Base-by-base conservation (phyloP, 768 basidiomycete species). In the Russula olivacea region DNA sequence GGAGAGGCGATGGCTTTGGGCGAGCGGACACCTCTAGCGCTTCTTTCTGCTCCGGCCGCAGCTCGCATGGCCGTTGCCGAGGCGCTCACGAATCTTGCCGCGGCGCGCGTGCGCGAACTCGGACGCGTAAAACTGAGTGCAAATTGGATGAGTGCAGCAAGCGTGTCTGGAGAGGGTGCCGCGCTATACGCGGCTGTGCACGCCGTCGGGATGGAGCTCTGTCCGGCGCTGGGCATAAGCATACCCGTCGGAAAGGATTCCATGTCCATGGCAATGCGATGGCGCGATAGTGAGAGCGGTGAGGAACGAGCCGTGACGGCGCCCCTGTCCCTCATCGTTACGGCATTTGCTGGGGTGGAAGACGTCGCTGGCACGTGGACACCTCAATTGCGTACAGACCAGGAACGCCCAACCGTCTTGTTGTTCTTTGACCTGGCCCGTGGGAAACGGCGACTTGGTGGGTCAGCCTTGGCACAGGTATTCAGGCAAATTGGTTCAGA, bases 1-100 rank as follows among this genome's bases (percentile, higher is more conserved):
- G 97, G 97, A 6, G 97, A 99, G 75, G 94, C 96, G 4, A 98
- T 99, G 97, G 91, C 96, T 6, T 91, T 98, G 84, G 97, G 97
- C 14, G 97, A 99, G 76, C 86, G 96, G 61, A 93, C 97, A 0
- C 96, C 97, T 0, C 73, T 97, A 12, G 97, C 97, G 7, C 79
- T 99, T 23, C 81, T 98, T 58, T 83, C 80, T 68, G 83, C 95
- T 5, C 90, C 88, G 7, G 94, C 95, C 1, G 95, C 95, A 0
- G 96, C 95, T 2, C 85, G 94, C 34, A 94, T 99, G 88, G 96
- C 95, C 28, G 87, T 99, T 50, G 96, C 85, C 2, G 97, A 99
- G 73, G 82, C 97, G 0, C 80, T 99, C 48, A 93, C 89, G 68
- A 99, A 98, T 75, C 80, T 98, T 63, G 84, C 83, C 0, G 94